Base-by-base conservation (phyloP, 139 green algal species). In the Chlorella sp. region DNA sequence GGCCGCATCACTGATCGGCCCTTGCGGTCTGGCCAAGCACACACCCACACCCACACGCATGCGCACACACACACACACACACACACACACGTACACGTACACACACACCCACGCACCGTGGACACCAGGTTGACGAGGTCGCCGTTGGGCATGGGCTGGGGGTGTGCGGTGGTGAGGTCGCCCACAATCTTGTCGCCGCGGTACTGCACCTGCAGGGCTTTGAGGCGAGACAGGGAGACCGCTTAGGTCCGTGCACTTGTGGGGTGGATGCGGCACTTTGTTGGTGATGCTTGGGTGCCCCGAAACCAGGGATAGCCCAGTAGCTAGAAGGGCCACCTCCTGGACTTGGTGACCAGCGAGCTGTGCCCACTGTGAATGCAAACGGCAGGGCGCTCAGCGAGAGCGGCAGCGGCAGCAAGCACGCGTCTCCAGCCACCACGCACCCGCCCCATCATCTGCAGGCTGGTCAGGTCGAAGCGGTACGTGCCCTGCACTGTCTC, bases 91-190 rank as follows among this genome's bases (percentile, higher is more conserved):
- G 64, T 17, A 62, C 14, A 17, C 34, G 28, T 16, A 2, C 73
- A 9, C 19, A 2, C 68, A 17, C 22, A 85, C 84, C 56, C 76
- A n/a, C 9, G 24, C 43, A 95, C 76, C 32, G 73, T 84, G n/a
- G 81, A 90, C 9, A 85, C 84, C 75, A 96, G 91, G 90, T 97
- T 97, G 74, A 95, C 43, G 1, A 95, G 68, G 36, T 78, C 83
- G 30, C 93, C 93, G 64, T 92, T 80, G 6, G 83, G 76, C 78
- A 93, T 34, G 3, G 90, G 51, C 43, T 80, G 92, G 14, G 93
- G 92, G 79, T 97, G 94, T 0, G 94, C 94, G 1, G 91, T 95
- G 36, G 90, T 94, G 3, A 97, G 82, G 79, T 94, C 86, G 0
- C 94, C 94, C 20, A 83, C 84, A 2, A 97, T 36, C 56, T 73